These are phyloP conservation scores for Aphanomyces stellatus DNA, from an alignment of 352 stramenopile genomes.

Conservation along the genomic window DNA sequence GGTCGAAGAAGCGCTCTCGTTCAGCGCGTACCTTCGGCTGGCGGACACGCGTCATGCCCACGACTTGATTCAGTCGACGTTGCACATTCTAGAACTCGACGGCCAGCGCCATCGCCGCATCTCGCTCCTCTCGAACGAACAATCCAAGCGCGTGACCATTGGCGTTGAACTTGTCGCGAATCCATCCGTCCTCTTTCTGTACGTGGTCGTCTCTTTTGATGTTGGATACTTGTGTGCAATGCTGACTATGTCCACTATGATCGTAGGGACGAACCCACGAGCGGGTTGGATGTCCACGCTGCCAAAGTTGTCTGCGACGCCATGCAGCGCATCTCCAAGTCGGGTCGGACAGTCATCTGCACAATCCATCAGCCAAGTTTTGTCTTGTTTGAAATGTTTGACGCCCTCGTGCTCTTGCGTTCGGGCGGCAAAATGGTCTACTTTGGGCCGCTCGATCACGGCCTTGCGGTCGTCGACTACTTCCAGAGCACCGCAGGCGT, in stretches of 20 bases:
- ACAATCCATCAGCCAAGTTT: constrained; percentile 87
- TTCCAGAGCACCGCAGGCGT: constrained; percentile 63
- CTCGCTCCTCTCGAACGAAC: constrained; percentile 24
- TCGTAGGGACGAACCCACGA: constrained; percentile 47
- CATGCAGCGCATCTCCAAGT: constrained; percentile 45
- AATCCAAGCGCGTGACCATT: constrained; percentile 49
- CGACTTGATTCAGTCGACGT: constrained; percentile 32
- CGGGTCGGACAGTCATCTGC: constrained; percentile 73
- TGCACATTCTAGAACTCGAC: constrained; percentile 32
- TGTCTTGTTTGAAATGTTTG: constrained; percentile 73
- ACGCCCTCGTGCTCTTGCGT: constrained; percentile 78
- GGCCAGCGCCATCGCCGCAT: constrained; percentile 29
- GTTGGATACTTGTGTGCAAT: no score
- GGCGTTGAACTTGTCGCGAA: constrained; percentile 82
- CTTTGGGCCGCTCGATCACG: constrained; percentile 55
- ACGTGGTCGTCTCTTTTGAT: no score
- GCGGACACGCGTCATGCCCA: neutral
- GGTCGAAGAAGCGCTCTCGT: constrained; percentile 68
- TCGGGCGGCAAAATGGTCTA: constrained; percentile 73
- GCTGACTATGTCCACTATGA: no score
- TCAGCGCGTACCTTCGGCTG: constrained; percentile 62
- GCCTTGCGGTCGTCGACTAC: constrained; percentile 39
- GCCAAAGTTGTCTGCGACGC: constrained; percentile 32
- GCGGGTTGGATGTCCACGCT: constrained; percentile 39
- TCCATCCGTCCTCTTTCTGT: constrained; percentile 61